Evolutionary conservation across 768 basidiomycete genomes (phyloP).

Genomic region (Leccinellum albellum): DNA sequence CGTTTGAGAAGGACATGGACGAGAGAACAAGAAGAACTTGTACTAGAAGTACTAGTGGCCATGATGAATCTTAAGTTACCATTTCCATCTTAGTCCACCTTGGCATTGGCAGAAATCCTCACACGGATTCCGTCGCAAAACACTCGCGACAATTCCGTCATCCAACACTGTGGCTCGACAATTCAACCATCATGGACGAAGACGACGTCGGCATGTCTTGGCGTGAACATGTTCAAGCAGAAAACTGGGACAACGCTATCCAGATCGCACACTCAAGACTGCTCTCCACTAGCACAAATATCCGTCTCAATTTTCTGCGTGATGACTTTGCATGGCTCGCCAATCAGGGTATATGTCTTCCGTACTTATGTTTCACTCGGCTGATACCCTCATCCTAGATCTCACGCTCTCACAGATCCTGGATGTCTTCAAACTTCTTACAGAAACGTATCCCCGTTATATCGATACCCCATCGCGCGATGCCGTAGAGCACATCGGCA

Average conservation of each 20-base stretch:
- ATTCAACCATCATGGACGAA: constrained; percentile 16
- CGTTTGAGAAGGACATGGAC: neutral
- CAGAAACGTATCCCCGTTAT: constrained; percentile 76
- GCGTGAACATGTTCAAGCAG: constrained; percentile 50
- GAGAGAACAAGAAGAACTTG: neutral
- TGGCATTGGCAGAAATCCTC: neutral
- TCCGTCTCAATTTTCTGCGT: constrained; percentile 53
- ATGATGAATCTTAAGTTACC: neutral
- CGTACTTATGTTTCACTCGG: neutral
- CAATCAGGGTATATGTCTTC: constrained; percentile 50
- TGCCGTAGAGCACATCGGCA: constrained; percentile 65
- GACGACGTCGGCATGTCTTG: constrained; percentile 40
- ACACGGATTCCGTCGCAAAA: neutral
- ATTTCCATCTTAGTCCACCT: neutral
- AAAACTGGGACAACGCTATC: constrained; percentile 53
- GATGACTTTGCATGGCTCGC: constrained; percentile 59
- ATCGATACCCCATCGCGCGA: constrained; percentile 65
- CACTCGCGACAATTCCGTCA: constrained; percentile 16
- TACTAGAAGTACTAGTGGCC: no score
- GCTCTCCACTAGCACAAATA: constrained; percentile 50
- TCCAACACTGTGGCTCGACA: constrained; percentile 55
- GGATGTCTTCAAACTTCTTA: constrained; percentile 72
- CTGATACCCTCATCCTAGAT: constrained; percentile 39
- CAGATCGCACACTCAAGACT: constrained; percentile 50
- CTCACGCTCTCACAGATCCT: constrained; percentile 54